Evolutionary conservation across 495 filamentous ascomycete genomes (phyloP).

Genomic region (Ramalina peruviana): DNA sequence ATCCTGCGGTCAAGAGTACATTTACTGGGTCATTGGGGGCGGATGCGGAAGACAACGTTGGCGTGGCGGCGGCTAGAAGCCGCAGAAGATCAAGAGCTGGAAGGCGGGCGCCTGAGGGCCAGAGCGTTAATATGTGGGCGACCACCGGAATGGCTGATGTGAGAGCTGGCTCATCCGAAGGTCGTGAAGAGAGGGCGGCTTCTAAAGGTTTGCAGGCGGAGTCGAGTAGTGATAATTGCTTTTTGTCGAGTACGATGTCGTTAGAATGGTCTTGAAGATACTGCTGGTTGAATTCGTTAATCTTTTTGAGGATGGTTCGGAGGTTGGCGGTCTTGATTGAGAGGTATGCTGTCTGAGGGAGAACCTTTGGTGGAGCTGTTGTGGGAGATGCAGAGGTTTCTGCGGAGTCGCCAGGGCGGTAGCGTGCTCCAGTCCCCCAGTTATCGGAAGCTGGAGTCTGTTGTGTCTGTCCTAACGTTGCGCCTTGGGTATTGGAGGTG

Average conservation of each 20-base stretch:
- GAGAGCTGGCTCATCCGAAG: slow-evolving; percentile 20
- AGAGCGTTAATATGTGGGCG: slow-evolving; percentile 52
- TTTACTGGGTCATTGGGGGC: slow-evolving; percentile 38
- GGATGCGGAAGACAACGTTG: slow-evolving; percentile 41
- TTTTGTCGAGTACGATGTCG: slow-evolving; percentile 55
- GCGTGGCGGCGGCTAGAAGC: slow-evolving; percentile 52
- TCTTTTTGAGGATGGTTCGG: slow-evolving; percentile 56
- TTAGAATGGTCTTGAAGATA: slow-evolving; percentile 56
- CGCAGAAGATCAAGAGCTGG: slow-evolving; percentile 79
- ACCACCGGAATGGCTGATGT: slow-evolving; percentile 41
- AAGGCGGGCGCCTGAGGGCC: slow-evolving; percentile 66
- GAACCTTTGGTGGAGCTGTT: slow-evolving; percentile 36
- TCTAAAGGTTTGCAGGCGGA: slow-evolving; percentile 45
- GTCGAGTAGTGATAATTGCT: slow-evolving; percentile 45
- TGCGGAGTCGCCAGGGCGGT: slow-evolving; percentile 52
- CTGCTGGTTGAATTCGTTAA: slow-evolving; percentile 54
- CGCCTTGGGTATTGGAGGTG: slow-evolving; percentile 72
- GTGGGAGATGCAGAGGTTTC: slow-evolving; percentile 18
- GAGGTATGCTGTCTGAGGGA: slow-evolving; percentile 81
- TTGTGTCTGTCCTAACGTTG: slow-evolving; percentile 51
- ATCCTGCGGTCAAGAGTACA: slow-evolving; percentile 34
- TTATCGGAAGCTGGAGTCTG: slow-evolving; percentile 45
- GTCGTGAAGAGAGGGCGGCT: slow-evolving; percentile 16
- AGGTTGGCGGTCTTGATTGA: slow-evolving; percentile 47
- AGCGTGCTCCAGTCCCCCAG: slow-evolving; percentile 63